Evolutionary conservation across 2,329 filamentous ascomycete species (phyloP).

Genomic region (Epichloe brachyelytri): DNA sequence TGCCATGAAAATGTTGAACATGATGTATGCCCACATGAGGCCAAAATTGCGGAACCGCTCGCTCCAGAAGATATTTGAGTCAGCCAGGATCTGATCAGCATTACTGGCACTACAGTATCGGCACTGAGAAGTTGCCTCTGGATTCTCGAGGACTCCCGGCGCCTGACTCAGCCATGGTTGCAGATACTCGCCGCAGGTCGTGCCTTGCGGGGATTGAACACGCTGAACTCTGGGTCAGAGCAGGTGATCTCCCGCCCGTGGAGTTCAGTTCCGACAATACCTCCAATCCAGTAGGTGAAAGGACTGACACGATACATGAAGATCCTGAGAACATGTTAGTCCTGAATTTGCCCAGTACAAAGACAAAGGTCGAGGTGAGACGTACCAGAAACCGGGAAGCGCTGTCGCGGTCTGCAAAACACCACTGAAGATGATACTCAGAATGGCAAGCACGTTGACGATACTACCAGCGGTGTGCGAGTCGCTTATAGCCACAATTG

Average conservation of each 20-base stretch:
- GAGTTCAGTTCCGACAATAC: conserved; percentile 54
- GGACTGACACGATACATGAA: conserved; percentile 60
- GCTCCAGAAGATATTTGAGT: conserved; percentile 32
- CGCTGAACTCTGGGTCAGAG: conserved; percentile 41
- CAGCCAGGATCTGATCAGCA: conserved; percentile 48
- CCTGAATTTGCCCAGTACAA: neutral
- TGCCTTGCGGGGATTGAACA: conserved; percentile 51
- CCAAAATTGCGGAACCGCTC: conserved; percentile 59
- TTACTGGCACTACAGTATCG: conserved; percentile 51
- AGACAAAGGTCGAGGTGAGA: neutral
- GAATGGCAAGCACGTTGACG: conserved; percentile 44
- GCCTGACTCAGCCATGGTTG: conserved; percentile 35
- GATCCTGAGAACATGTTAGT: conserved; percentile 25
- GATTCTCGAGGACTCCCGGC: conserved; percentile 50
- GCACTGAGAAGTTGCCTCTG: conserved; percentile 41
- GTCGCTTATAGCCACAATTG: conserved; percentile 56
- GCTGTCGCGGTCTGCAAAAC: conserved; percentile 46
- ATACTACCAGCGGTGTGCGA: conserved; percentile 55
- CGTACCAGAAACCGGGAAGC: conserved; percentile 52
- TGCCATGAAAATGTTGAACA: conserved; percentile 48
- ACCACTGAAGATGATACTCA: conserved; percentile 49
- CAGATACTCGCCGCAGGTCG: conserved; percentile 54
- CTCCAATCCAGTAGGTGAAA: conserved; percentile 56
- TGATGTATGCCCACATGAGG: conserved; percentile 53
- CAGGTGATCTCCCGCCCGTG: conserved; percentile 40